phyloP scores from a whole-genome alignment of 1,139 yeast species.

The Debaryomycetaceae sp. region DNA sequence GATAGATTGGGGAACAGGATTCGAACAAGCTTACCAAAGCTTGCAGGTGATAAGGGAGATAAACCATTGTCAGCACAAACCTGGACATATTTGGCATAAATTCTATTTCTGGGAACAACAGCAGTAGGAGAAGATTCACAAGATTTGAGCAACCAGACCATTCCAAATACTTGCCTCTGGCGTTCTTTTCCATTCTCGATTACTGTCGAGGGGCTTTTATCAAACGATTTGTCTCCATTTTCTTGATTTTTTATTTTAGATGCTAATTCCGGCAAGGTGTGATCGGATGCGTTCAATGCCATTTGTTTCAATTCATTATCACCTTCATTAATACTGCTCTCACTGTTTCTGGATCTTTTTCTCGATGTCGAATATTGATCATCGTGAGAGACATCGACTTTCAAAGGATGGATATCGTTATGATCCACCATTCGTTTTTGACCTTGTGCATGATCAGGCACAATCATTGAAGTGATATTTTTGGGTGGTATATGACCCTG shows the following conservation, averaged over 20 bases:
- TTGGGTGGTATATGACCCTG: neutral
- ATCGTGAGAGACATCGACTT: neutral
- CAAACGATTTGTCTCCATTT: slow-evolving; percentile 17
- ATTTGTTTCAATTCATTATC: slow-evolving; percentile 42
- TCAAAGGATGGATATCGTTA: neutral
- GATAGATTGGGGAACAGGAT: slow-evolving; percentile 70
- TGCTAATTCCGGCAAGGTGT: slow-evolving; percentile 52
- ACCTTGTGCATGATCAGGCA: neutral
- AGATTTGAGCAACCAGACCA: slow-evolving; percentile 72
- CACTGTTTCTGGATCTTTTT: slow-evolving; percentile 31
- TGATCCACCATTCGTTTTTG: neutral
- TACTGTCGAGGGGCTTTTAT: slow-evolving; percentile 7
- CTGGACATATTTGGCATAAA: slow-evolving; percentile 76
- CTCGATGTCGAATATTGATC: slow-evolving; percentile 5
- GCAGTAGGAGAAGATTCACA: slow-evolving; percentile 65
- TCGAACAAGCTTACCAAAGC: slow-evolving; percentile 80
- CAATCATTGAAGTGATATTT: neutral
- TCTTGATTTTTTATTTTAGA: slow-evolving; percentile 47
- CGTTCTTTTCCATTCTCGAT: slow-evolving; percentile 46
- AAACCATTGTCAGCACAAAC: slow-evolving; percentile 65
- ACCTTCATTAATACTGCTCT: slow-evolving; percentile 32
- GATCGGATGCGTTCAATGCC: slow-evolving; percentile 41
- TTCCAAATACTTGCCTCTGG: slow-evolving; percentile 74
- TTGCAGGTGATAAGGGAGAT: slow-evolving; percentile 79
- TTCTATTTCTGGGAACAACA: slow-evolving; percentile 79